phyloP scores from a whole-genome alignment of 192 early-diverging fungal species.

The Thamnidium elegans region DNA sequence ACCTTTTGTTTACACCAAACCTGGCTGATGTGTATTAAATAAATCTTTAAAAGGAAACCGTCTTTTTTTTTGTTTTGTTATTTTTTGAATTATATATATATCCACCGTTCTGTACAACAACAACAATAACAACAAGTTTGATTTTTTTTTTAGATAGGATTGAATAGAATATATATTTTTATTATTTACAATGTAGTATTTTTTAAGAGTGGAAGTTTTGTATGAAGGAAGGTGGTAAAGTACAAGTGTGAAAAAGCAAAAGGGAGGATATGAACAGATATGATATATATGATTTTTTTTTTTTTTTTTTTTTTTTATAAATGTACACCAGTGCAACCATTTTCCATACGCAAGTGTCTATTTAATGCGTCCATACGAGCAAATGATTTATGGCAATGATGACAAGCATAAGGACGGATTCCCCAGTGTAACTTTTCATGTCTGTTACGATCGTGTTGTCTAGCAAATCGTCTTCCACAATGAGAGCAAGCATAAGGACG shows the following conservation, averaged over 20 bases:
- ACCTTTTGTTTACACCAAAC: no score
- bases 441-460: conserved; percentile 88
- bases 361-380: conserved; percentile 73
- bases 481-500: conserved; percentile 66
- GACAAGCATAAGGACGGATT: conserved; percentile 66
- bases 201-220: no score
- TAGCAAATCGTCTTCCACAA: conserved; percentile 78
- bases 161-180: conserved; percentile 9
- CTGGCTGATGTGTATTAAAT: no score
- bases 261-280: not conserved
- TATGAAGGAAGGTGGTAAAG: not conserved
- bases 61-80: no score
- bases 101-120: no score
- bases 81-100: no score
- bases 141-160: no score
- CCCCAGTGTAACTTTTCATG: conserved; percentile 75
- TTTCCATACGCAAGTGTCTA: conserved; percentile 48
- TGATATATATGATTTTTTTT: conserved; percentile 4
- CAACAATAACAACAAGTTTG: no score
- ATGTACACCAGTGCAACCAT: conserved; percentile 22
- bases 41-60: no score
- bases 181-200: conserved; percentile 9
- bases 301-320: conserved; percentile 9
- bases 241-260: not conserved
- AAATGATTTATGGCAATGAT: conserved; percentile 68